Conservation (phyloP, 164 flowering plant species). For the Liquidambar formosana region DNA sequence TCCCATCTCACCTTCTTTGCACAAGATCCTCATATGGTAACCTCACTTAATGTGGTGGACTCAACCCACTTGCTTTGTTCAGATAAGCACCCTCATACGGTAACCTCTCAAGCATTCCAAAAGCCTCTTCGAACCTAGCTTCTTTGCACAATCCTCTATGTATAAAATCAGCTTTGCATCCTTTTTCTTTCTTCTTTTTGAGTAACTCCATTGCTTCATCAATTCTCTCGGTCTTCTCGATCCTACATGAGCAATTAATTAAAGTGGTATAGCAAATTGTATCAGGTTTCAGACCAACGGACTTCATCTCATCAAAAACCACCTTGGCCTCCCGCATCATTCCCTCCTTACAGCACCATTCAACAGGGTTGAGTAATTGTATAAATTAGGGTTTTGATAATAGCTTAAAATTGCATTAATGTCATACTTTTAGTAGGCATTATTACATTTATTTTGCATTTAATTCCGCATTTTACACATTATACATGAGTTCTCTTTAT, state of each 20-base stretch:
- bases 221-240: slow-evolving; percentile 38
- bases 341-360: slow-evolving; percentile 82
- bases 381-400: too few relatives aligned
- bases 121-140: slow-evolving; percentile 72
- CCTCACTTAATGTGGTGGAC: too few relatives aligned
- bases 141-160: slow-evolving; percentile 67
- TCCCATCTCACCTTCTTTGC: slow-evolving; percentile 48
- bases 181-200: slow-evolving; percentile 62
- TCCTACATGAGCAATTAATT: slow-evolving; percentile 56
- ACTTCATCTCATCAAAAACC: slow-evolving; percentile 65
- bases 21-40: slow-evolving; percentile 68
- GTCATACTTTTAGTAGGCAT: too few relatives aligned
- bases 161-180: slow-evolving; percentile 59
- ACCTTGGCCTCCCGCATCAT: slow-evolving; percentile 59
- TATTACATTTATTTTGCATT: too few relatives aligned
- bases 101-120: slow-evolving; percentile 69
- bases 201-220: slow-evolving; percentile 69
- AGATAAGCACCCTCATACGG: too few relatives aligned
- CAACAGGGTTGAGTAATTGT: too few relatives aligned
- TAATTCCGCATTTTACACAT: too few relatives aligned
- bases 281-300: slow-evolving; percentile 54
- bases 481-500: too few relatives aligned
- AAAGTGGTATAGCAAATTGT: slow-evolving; percentile 68
- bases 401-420: too few relatives aligned
- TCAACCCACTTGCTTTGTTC: too few relatives aligned